These are phyloP conservation scores for Aureobasidium leucospermi DNA, from an alignment of 2,329 filamentous ascomycete species.

Conservation along the genomic window DNA sequence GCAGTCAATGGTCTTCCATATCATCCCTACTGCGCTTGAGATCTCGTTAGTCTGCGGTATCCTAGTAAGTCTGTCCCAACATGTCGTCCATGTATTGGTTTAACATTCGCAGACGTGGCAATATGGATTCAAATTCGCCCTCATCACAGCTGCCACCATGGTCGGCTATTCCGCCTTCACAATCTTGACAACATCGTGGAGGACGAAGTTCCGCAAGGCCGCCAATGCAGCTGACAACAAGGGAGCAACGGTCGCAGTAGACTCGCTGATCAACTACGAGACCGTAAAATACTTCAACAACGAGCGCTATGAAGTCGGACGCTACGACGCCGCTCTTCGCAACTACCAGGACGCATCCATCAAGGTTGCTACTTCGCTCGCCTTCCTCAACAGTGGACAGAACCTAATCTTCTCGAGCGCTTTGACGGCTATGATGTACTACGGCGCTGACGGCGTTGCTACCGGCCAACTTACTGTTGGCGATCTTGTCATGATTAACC, in stretches of 20 bases:
- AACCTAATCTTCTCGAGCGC: constrained; percentile 96
- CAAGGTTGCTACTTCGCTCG: constrained; percentile 89
- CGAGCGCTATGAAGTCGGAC: constrained; percentile 83
- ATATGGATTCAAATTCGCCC: constrained; percentile 85
- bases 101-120: constrained; percentile 62
- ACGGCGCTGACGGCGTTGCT: constrained; percentile 84
- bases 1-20: constrained; percentile 97
- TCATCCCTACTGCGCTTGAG: constrained; percentile 86
- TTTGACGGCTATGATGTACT: constrained; percentile 95
- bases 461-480: constrained; percentile 77
- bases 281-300: constrained; percentile 99
- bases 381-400: constrained; percentile 88
- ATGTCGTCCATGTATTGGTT: background rate
- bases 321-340: constrained; percentile 81
- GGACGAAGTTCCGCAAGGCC: constrained; percentile 90
- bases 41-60: constrained; percentile 96
- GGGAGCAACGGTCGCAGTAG: constrained; percentile 88
- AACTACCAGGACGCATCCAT: constrained; percentile 91
- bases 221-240: constrained; percentile 95
- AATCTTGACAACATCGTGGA: constrained; percentile 92
- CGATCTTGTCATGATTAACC: constrained; percentile 97
- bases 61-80: constrained; percentile 42
- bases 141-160: constrained; percentile 88
- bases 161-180: constrained; percentile 92
- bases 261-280: constrained; percentile 97